A percentile compares a stretch with the other conserved stretches of the same genome.
These are phyloP conservation scores for Eleusine indica DNA, from an alignment of 176 grass and related monocot genomes.

Conservation along the genomic window DNA sequence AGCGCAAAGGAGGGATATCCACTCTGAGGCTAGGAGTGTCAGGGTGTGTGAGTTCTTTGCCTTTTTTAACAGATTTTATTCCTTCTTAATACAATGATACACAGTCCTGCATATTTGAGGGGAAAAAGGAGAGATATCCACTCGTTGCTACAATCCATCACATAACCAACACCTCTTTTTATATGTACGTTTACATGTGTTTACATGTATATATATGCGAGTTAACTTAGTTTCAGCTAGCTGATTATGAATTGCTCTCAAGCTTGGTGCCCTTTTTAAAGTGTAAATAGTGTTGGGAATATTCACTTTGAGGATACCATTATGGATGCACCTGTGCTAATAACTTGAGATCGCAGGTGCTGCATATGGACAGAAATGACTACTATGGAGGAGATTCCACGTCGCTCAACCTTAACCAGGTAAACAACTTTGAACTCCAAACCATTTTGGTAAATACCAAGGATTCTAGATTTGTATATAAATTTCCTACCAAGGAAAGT, in stretches of 20 bases:
- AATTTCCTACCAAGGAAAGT: slow-evolving; percentile 12
- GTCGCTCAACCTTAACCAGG: slow-evolving; percentile 89
- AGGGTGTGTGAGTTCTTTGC: too few relatives aligned
- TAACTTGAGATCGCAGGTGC: slow-evolving; percentile 52
- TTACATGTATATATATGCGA: not conserved
- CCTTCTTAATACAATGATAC: too few relatives aligned
- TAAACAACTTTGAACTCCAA: slow-evolving; percentile 27
- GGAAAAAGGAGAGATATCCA: not conserved
- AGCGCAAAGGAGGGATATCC: not conserved
- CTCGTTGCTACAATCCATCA: not conserved
- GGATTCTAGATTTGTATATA: not conserved
- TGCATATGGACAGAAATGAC: slow-evolving; percentile 97
- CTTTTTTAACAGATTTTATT: too few relatives aligned
- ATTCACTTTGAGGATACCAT: slow-evolving; percentile 12
- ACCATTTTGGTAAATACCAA: not conserved
- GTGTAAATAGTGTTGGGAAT: not conserved
- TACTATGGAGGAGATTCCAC: slow-evolving; percentile 95
- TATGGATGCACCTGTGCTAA: slow-evolving; percentile 15
- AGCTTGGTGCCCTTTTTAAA: not conserved
- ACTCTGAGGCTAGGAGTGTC: too few relatives aligned
- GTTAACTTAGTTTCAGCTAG: not conserved
- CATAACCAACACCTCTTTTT: not conserved
- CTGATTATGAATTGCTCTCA: not conserved
- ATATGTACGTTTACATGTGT: not conserved
- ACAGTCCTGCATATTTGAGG: too few relatives aligned